Conservation (phyloP, 169 alveolate genomes). For the Eimeria necatrix region DNA sequence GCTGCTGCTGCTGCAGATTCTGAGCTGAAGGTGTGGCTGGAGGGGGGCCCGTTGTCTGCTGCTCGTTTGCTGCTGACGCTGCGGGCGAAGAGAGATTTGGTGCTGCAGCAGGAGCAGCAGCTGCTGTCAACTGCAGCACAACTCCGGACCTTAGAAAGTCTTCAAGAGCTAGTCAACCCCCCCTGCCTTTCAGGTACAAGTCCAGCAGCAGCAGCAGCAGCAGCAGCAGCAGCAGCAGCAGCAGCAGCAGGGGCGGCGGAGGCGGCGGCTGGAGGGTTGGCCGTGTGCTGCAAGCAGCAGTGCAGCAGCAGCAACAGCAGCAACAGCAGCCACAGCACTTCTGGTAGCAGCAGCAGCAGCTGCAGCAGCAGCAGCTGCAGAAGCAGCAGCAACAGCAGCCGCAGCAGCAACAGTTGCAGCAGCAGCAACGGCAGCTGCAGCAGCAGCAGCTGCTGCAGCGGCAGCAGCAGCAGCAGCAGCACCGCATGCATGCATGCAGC, state of each 20-base stretch:
- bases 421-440: neutral
- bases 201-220: no score
- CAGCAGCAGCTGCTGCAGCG: conserved; percentile 3
- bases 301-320: no score
- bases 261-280: no score
- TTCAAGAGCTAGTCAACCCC: conserved; percentile 59
- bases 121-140: conserved; percentile 46
- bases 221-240: no score
- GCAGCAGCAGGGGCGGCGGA: no score
- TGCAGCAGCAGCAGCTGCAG: neutral
- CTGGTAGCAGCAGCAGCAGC: no score
- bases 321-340: no score
- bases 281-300: no score
- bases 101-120: conserved; percentile 61
- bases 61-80: conserved; percentile 60
- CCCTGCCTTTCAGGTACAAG: conserved; percentile 62
- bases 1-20: conserved; percentile 31
- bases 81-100: conserved; percentile 57
- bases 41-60: conserved; percentile 60
- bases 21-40: conserved; percentile 73
- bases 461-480: conserved; percentile 30
- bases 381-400: no score
- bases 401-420: no score
- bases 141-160: conserved; percentile 29
- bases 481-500: neutral